phyloP scores from a whole-genome alignment of 495 filamentous ascomycete species.

The Penicillium desertorum region DNA sequence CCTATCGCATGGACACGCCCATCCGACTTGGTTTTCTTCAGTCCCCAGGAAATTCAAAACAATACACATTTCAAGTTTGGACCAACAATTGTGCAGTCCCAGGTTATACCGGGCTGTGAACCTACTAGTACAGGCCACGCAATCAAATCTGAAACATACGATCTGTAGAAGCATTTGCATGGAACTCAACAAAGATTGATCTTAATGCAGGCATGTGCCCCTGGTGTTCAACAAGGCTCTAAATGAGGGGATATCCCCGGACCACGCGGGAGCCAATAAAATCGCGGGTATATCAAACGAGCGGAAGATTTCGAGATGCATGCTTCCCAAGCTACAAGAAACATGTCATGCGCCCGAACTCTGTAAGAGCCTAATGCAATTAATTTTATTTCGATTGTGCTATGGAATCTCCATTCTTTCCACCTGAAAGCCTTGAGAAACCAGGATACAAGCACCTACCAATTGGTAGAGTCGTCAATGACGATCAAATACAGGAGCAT shows the following conservation, averaged over 20 bases:
- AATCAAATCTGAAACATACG: neutral
- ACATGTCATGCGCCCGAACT: neutral
- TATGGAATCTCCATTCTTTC: neutral
- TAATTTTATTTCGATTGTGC: neutral
- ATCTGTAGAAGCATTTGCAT: neutral
- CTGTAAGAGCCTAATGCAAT: neutral
- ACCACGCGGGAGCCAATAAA: constrained; percentile 7
- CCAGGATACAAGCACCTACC: too few species aligned
- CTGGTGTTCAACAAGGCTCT: neutral
- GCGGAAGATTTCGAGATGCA: neutral
- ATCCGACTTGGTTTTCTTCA: constrained; percentile 24
- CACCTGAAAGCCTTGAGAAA: neutral
- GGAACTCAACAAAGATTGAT: neutral
- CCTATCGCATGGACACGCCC: constrained; percentile 38
- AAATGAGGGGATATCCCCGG: constrained; percentile 10
- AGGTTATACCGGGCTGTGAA: neutral
- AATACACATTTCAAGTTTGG: constrained; percentile 8
- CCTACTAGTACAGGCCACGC: neutral
- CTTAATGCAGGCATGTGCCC: neutral
- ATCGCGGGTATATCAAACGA: constrained; percentile 8
- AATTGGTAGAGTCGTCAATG: too few species aligned
- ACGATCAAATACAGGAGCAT: too few species aligned
- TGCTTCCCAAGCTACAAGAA: neutral
- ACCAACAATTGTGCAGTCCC: neutral
- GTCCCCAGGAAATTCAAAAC: constrained; percentile 12